Evolutionary conservation across 1,284 basidiomycete species (phyloP), one percentile per base, ranked within the genome.

Genomic region (Ganoderma meredithae): DNA sequence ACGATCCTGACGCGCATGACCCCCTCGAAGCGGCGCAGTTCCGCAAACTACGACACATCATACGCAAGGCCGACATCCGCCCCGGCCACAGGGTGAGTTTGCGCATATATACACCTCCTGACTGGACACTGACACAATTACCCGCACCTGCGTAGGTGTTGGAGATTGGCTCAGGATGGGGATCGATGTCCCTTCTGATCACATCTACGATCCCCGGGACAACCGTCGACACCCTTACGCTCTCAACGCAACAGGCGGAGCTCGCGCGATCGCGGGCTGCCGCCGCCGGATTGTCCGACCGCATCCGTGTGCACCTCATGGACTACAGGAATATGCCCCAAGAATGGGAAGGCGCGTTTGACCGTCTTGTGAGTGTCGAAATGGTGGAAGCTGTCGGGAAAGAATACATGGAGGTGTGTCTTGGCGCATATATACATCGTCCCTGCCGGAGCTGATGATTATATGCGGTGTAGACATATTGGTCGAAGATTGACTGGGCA

Each of bases 91-190:
- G 88, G 43, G 86, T 95, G 15, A 55, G 52, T 27, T 27, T 15
- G 53, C 49, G 76, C 68, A 44, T 47, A 31, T 7, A 41, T 33
- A 22, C 62, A 13, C 36, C 36, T 9, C 13, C 31, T 5, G 0
- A 40, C 58, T 25, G n/a, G 5, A 13, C 19, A 3, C 52, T 44
- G 33, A 47, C 41, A 15, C 6, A 41, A 27, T 9, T 10, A 17
- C 36, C 12, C 33, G 53, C 43, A 27, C 52, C n/a, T 27, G 5
- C 8, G 22, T 68, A 79, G 77, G 74, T 79, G 0, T 84, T 95
- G 41, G 93, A 95, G 77, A 94, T 95, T 67, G 93, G 93, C 13
- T 90, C 90, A 33, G 93, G 93, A 1, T 95, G 93, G 93, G 93
- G 93, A 1, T 88, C 89, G 4, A 84, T 95, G 71, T 88, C 93